Evolutionary conservation across 75 land plant genomes (phyloP).

Genomic region (Pseudotsuga menziesii): DNA sequence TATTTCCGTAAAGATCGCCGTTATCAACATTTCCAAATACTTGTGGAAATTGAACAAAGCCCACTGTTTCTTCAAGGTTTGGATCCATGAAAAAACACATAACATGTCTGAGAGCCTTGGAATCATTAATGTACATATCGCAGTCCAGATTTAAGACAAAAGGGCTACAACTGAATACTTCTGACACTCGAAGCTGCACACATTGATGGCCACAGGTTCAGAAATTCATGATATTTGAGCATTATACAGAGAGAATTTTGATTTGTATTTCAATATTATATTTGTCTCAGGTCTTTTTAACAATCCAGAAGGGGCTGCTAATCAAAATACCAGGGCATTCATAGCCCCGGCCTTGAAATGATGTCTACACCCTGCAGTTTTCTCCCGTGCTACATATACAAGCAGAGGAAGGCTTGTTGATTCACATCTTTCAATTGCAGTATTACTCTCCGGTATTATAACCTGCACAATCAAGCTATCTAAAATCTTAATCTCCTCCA

Average conservation of each 20-base stretch:
- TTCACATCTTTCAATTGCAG: background rate
- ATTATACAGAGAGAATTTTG: background rate
- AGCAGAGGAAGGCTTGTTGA: background rate
- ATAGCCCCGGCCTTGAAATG: constrained; percentile 11
- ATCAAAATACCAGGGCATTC: constrained; percentile 2
- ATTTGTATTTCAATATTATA: background rate
- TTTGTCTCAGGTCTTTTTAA: background rate
- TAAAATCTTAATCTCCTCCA: background rate
- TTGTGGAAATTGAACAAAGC: constrained; percentile 24
- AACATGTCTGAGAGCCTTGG: constrained; percentile 5
- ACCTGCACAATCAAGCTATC: background rate
- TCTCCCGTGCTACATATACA: constrained; percentile 8
- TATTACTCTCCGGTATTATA: background rate
- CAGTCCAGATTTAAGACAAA: constrained; percentile 15
- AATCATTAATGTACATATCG: constrained; percentile 13
- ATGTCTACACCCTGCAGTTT: background rate
- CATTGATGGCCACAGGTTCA: background rate
- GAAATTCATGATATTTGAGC: background rate
- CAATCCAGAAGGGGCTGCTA: background rate
- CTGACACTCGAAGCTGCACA: constrained; percentile 14
- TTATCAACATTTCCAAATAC: constrained; percentile 9
- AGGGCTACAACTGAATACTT: constrained; percentile 11
- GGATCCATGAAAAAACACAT: constrained; percentile 22
- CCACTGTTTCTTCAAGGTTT: constrained; percentile 2
- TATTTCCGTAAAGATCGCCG: constrained; percentile 7